These are phyloP conservation scores for Dendrobium huoshanense DNA, from an alignment of 106 monocot genomes.

Conservation along the genomic window DNA sequence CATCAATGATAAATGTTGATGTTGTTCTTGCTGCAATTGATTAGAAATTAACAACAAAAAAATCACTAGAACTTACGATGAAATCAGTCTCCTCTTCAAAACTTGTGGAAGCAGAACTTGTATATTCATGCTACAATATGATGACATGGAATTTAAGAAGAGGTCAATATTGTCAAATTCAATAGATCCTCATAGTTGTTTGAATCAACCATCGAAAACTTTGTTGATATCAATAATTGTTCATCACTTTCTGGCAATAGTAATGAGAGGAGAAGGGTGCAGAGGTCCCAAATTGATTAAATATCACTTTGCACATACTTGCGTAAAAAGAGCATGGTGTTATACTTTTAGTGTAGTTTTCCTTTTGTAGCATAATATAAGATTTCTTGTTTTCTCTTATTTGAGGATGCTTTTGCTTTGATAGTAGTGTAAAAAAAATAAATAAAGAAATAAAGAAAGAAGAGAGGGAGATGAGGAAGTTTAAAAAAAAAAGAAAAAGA, in stretches of 20 bases:
- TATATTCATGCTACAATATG: conserved; percentile 51
- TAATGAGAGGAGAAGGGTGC: conserved; percentile 31
- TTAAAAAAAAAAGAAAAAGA: too few relatives aligned
- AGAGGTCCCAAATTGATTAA: conserved; percentile 6
- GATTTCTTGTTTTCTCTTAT: background rate
- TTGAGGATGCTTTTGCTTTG: background rate
- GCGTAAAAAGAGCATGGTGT: background rate
- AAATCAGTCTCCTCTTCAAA: conserved; percentile 17
- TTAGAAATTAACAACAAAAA: conserved; percentile 30
- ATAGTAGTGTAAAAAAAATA: background rate
- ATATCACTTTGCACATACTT: background rate
- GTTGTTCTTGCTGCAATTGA: conserved; percentile 56
- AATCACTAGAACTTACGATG: conserved; percentile 37
- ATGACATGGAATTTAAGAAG: conserved; percentile 39
- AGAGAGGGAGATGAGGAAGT: background rate
- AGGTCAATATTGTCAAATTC: conserved; percentile 10
- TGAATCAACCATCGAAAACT: conserved; percentile 2
- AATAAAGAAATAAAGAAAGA: too few relatives aligned
- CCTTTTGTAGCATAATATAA: conserved; percentile 8
- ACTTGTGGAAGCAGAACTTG: conserved; percentile 36
- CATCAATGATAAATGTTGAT: conserved; percentile 51
- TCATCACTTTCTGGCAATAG: conserved; percentile 5
- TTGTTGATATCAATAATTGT: conserved; percentile 8
- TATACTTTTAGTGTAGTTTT: background rate
- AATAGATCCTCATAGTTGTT: conserved; percentile 13